Evolutionary conservation across 225 moss, liverwort and hornwort genomes (phyloP).

Genomic region (Bryum argenteum): DNA sequence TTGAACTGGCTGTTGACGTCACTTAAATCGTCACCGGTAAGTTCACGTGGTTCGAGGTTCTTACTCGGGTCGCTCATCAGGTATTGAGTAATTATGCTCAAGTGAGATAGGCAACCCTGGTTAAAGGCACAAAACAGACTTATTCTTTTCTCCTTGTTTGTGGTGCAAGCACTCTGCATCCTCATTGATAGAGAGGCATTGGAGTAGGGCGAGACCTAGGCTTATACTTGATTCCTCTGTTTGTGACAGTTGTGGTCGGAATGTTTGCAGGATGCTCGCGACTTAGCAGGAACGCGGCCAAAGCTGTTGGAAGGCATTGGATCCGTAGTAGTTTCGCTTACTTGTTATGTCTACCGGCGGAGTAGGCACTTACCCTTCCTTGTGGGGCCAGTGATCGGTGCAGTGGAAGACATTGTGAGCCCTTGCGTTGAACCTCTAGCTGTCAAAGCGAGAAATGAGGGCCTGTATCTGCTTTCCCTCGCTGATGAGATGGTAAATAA

Average conservation of each 20-base stretch:
- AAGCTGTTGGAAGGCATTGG: conserved; percentile 53
- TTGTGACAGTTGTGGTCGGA: conserved; percentile 8
- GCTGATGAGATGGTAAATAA: conserved; percentile 52
- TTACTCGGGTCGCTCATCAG: background rate
- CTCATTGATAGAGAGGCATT: conserved; percentile 5
- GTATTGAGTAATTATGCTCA: conserved; percentile 13
- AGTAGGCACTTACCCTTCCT: conserved; percentile 51
- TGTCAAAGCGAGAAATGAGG: conserved; percentile 37
- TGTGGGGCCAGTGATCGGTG: conserved; percentile 51
- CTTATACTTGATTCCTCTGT: background rate
- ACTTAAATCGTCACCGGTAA: background rate
- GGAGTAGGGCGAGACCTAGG: background rate
- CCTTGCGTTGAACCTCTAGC: conserved; percentile 49
- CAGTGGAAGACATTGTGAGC: conserved; percentile 50
- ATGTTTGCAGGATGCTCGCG: conserved; percentile 37
- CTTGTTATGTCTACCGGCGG: conserved; percentile 36
- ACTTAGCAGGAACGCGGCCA: conserved; percentile 25
- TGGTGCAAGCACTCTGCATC: background rate
- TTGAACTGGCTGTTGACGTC: background rate
- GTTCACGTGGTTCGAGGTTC: conserved; percentile 4
- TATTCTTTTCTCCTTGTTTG: background rate
- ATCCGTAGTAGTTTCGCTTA: conserved; percentile 40
- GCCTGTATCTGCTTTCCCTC: conserved; percentile 46
- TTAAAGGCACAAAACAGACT: background rate
- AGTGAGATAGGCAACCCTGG: conserved; percentile 10